These are phyloP conservation scores for Ustilago sp. DNA, from an alignment of 1,284 basidiomycete genomes.

Conservation along the genomic window DNA sequence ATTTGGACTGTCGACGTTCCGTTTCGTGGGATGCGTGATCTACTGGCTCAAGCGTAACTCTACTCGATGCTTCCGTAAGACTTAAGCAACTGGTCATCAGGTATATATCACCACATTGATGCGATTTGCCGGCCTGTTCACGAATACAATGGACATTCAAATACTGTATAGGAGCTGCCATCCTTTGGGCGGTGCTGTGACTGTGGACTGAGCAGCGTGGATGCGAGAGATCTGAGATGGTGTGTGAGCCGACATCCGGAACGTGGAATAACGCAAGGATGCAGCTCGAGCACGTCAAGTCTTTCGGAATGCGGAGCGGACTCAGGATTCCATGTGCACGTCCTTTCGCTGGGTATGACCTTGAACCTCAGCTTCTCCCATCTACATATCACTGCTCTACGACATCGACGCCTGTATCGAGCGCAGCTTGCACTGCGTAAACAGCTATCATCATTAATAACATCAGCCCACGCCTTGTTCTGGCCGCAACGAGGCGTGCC, in stretches of 20 bases:
- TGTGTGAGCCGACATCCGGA: background rate
- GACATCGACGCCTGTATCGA: background rate
- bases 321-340: background rate
- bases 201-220: background rate
- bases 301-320: slow-evolving; percentile 20
- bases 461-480: background rate
- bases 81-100: slow-evolving; percentile 6
- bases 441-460: background rate
- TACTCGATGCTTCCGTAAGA: slow-evolving; percentile 64
- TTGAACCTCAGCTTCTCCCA: background rate
- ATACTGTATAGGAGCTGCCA: no score
- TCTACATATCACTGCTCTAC: background rate
- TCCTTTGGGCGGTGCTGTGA: background rate
- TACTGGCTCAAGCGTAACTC: slow-evolving; percentile 65
- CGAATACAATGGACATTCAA: slow-evolving; percentile 10
- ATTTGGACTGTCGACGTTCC: slow-evolving; percentile 81
- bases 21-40: slow-evolving; percentile 74
- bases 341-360: background rate
- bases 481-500: slow-evolving; percentile 5
- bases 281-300: slow-evolving; percentile 33
- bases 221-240: slow-evolving; percentile 6
- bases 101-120: background rate
- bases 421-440: background rate
- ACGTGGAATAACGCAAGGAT: slow-evolving; percentile 28
- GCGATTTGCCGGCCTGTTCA: background rate